Base-by-base conservation (phyloP, 805 yeast species). In the Geotrichum ghanense region DNA sequence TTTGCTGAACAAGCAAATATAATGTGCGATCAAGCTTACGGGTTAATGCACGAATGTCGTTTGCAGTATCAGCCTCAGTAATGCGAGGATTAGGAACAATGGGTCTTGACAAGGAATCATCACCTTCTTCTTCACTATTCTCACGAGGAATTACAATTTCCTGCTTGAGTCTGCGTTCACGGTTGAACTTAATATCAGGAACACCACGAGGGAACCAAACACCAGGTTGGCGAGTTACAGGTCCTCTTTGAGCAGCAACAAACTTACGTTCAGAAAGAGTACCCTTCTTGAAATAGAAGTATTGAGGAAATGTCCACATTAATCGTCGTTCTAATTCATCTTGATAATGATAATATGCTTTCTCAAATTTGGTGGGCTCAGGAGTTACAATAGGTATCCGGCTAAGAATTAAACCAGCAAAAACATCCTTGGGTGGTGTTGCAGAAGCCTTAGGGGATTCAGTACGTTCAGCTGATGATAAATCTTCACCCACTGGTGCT, bases 231-330 rank as follows among this genome's bases (percentile, higher is more conserved):
- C 78, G 77, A 34, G 78, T 73, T 3, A 79, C 76, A 5, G 95
- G 95, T 47, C 81, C 80, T 49, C 72, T 75, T 61, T 90, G 95
- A 24, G 81, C 80, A 55, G 78, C 77, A 45, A 80, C 67, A 65
- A 78, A 90, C 55, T 76, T 77, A 61, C 87, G 84, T 62, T 87
- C 95, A 2, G 95, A 78, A 51, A 92, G 70, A 1, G 97, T 82
- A 51, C 97, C 97, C 56, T 76, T 81, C 60, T 83, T 85, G 69
- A 81, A 92, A 68, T 89, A 92, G 61, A 79, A 89, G 76, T 87
- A 87, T 56, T 82, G 79, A 3, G 98, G 97, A 65, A 92, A 92
- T 0, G 97, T 88, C 95, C 96, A 88, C 95, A 89, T 88, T 54
- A 92, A 72, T 57, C 97, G 75, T 59, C 80, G 80, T 71, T 88